Base-by-base conservation (phyloP, 176 grass and related monocot species). In the Areca catechu region DNA sequence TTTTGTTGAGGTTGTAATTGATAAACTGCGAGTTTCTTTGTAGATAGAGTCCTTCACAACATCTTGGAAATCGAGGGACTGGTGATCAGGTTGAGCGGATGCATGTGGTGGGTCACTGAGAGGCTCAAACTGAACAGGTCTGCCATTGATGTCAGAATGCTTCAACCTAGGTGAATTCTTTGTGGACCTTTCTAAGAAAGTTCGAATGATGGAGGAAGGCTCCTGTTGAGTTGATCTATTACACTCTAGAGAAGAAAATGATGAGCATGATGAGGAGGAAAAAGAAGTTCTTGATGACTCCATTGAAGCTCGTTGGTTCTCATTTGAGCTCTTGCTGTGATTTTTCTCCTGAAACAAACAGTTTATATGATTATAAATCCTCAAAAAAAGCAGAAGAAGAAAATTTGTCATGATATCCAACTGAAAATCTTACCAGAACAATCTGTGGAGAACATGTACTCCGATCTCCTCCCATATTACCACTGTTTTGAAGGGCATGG, bases 11-110 rank as follows among this genome's bases (percentile, higher is more conserved):
- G 71, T 75, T 85, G 74, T 86, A 49, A 70, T 48, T 18, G 90
- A 80, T 30, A 78, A 83, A 66, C 67, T 69, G 65, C 16, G 73
- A 52, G 19, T 56, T 71, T 95, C 85, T 86, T 67, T 87, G 53
- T 96, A 65, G 22, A 88, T 88, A 1, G 86, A 96, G 70, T 85
- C 93, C 76, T 92, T 92, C 28, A 92, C 73, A 4, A 98, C 78
- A 82, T 85, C 83, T 76, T 76, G 72, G 72, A 89, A 87, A 71
- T 79, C 83, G 60, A 84, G 53, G 57, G 68, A 73, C 60, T 10
- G 72, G 29, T 57, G 53, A 49, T 66, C 71, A 20, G 66, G 64
- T 69, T 76, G 77, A 72, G 67, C 63, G 24, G 52, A 19, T 54
- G 62, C 50, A 24, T 54, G 58, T 16, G 61, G 25, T 7, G 69